Conservation (phyloP, 352 stramenopile genomes). For the Pythium oligandrum region DNA sequence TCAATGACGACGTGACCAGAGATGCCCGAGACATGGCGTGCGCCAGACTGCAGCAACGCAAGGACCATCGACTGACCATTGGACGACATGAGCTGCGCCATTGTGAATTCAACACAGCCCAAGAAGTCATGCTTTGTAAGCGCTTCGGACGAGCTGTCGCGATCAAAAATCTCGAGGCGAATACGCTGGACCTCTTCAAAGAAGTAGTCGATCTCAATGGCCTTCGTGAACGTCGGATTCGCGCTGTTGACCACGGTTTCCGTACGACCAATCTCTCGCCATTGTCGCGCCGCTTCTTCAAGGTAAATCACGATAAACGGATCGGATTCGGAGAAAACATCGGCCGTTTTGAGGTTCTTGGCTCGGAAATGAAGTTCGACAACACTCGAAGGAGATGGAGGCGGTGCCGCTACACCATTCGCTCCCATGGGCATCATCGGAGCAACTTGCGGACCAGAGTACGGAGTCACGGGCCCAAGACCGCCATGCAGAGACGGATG, state of each 20-base stretch:
- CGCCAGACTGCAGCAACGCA: conserved; percentile 41
- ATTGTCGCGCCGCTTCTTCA: conserved; percentile 40
- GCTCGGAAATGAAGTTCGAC: conserved; percentile 67
- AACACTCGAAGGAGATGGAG: conserved; percentile 44
- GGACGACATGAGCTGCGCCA: conserved; percentile 71
- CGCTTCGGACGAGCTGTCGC: conserved; percentile 56
- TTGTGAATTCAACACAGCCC: conserved; percentile 70
- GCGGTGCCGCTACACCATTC: conserved; percentile 9
- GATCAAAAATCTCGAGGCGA: conserved; percentile 76
- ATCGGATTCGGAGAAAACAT: conserved; percentile 68
- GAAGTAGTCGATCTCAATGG: conserved; percentile 70
- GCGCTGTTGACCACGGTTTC: conserved; percentile 69
- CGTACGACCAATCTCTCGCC: conserved; percentile 70
- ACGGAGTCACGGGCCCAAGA: conserved; percentile 13
- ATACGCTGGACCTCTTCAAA: conserved; percentile 82
- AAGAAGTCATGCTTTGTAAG: conserved; percentile 66
- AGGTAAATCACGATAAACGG: conserved; percentile 74
- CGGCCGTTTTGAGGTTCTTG: conserved; percentile 65
- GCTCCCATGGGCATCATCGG: conserved; percentile 12
- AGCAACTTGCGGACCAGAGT: conserved; percentile 10
- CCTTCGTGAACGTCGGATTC: conserved; percentile 65
- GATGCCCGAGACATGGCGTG: conserved; percentile 34
- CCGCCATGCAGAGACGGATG: conserved; percentile 15
- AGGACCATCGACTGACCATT: conserved; percentile 55
- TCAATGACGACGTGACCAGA: conserved; percentile 60